Evolutionary conservation across 2,329 filamentous ascomycete genomes (phyloP), one percentile per base, ranked within the genome.

Genomic region (Teratosphaeria viscida): DNA sequence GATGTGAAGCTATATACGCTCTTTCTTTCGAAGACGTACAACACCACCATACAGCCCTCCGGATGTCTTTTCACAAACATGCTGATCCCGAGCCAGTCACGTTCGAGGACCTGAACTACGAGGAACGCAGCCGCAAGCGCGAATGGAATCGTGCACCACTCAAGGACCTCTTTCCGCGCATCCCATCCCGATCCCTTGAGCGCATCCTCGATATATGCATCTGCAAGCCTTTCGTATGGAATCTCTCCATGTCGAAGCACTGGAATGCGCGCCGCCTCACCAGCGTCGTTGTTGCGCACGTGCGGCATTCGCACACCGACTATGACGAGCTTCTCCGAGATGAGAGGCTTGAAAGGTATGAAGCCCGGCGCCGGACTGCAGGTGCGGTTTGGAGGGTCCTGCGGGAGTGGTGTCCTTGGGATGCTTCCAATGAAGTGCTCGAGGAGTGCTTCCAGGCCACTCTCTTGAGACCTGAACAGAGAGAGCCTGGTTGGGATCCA

Each of bases 281-380:
- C 5, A 65, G 62, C 52, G 66, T 72, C n/a, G 81, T 84, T 39
- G 79, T 83, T 29, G 83, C 84, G 19, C 82, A 85, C 67, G 82
- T 85, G 60, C 79, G 84, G 29, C 84, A 86, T 66, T 69, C 77
- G 7, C 82, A 84, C 64, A 85, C 82, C 57, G 75, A 83, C 57
- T 86, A 86, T 68, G 84, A 86, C 68, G 76, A 76, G 54, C 74
- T 85, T 43, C 72, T 86, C 14, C 63, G 61, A 2, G 63, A 64
- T 37, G 56, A 60, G 7, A 34, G 32, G 8, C 57, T 70, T 0
- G 70, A 70, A 61, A 56, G 69, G 12, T 72, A 64, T 35, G 68
- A 69, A 19, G 70, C 70, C 11, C 61, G 70, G 3, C 56, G 61
- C n/a, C 34, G 56, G 34, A 69, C 64, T n/a, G 61, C 58, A 7